Evolutionary conservation across 202 grass and related monocot genomes (phyloP).

Genomic region (Cymbopogon flexuosus): DNA sequence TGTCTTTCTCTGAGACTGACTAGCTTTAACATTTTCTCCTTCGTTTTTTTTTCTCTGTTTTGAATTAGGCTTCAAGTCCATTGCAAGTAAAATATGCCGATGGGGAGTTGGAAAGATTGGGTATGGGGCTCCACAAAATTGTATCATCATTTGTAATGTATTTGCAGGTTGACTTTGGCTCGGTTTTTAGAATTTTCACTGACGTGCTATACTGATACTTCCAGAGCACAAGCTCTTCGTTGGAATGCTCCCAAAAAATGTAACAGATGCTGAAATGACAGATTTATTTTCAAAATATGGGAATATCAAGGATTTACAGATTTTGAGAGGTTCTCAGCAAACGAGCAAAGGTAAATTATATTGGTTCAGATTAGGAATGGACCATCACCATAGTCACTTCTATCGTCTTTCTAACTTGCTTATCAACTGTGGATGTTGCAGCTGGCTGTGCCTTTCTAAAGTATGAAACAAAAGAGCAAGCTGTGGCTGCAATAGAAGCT

Average conservation of each 20-base stretch:
- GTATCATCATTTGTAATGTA: conserved; percentile 6
- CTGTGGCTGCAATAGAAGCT: conserved; percentile 79
- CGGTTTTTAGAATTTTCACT: background rate
- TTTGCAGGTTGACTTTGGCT: background rate
- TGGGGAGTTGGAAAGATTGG: conserved; percentile 93
- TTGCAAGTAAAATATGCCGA: conserved; percentile 99
- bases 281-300: conserved; percentile 78
- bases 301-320: conserved; percentile 84
- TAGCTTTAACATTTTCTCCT: background rate
- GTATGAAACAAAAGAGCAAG: conserved; percentile 95
- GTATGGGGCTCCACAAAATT: conserved; percentile 37
- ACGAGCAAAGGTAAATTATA: conserved; percentile 77
- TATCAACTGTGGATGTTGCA: conserved; percentile 40
- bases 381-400: background rate
- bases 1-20: background rate
- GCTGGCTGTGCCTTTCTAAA: conserved; percentile 96
- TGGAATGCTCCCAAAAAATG: conserved; percentile 95
- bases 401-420: conserved; percentile 20
- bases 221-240: conserved; percentile 96
- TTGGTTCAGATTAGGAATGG: background rate
- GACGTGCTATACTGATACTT: conserved; percentile 23
- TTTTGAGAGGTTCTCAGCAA: conserved; percentile 89
- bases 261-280: conserved; percentile 76
- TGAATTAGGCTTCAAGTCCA: conserved; percentile 82
- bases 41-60: background rate